Evolutionary conservation across 192 early-diverging fungal species (phyloP), one percentile per base, ranked within the genome.

Genomic region (Mortierella hygrophila): DNA sequence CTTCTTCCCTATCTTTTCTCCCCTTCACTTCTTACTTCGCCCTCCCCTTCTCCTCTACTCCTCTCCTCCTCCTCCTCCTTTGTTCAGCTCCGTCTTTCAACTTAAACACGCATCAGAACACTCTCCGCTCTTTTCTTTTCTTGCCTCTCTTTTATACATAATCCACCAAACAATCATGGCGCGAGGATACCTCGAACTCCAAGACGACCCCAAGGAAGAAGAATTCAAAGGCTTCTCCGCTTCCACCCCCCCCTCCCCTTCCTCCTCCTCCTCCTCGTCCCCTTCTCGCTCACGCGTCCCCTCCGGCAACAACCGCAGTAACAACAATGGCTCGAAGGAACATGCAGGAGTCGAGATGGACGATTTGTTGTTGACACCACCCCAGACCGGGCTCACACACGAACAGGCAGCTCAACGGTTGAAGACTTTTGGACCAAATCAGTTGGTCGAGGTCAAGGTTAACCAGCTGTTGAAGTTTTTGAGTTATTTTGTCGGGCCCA

Each of bases 341-440:
- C 47, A 77, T 18, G 74, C 32, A 13, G 84, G 65, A 11, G 49
- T 86, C 13, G 89, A 94, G 32, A 78, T 91, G 13, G 93, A 94
- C 52, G 63, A 83, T 23, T 77, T 91, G 13, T 81, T 95, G 38
- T 86, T 93, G 57, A 95, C 95, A 13, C 87, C 91, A 70, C 94
- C 94, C 8, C 81, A 82, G 5, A 82, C 91, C n/a, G 95, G 95
- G 49, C 91, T 96, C 65, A 88, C 92, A 3, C 76, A 89, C 9
- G 91, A 89, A 46, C 90, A 94, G 74, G 93, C 89, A 1, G 65
- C 72, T 8, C 88, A 89, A 29, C 88, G 95, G 49, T 71, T 92
- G 5, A 79, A 76, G 16, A 75, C 81, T 74, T 96, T 93, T 89
- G 95, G 95, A 44, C 77, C 49, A 42, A 95, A 95, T 71, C 93